Conservation (phyloP, 768 basidiomycete genomes). For the Hericium erinaceus region DNA sequence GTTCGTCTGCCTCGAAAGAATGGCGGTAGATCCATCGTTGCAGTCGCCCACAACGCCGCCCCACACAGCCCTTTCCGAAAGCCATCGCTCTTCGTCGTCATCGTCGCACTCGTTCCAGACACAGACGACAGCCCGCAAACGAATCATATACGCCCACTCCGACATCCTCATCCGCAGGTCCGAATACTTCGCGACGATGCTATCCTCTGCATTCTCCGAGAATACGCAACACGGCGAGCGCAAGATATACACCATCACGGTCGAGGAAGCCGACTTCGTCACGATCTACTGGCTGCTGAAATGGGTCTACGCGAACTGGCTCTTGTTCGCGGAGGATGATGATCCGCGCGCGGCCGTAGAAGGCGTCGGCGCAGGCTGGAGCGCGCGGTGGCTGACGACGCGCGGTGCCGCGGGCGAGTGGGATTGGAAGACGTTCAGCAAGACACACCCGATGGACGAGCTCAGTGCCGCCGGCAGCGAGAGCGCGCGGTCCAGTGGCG, state of each 20-base stretch:
- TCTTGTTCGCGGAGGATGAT: conserved; percentile 59
- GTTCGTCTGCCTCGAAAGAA: conserved; percentile 61
- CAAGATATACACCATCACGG: conserved; percentile 55
- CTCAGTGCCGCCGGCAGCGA: conserved; percentile 43
- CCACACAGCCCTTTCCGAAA: conserved; percentile 22
- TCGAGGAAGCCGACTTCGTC: conserved; percentile 71
- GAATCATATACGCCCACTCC: conserved; percentile 69
- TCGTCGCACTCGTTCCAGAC: conserved; percentile 32
- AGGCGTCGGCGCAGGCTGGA: conserved; percentile 60
- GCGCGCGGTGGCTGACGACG: conserved; percentile 43
- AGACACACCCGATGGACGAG: conserved; percentile 22
- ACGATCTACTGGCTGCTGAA: conserved; percentile 76
- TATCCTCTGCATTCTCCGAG: conserved; percentile 64
- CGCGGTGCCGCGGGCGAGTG: conserved; percentile 39
- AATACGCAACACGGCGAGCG: conserved; percentile 37
- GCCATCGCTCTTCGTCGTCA: conserved; percentile 30
- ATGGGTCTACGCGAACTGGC: conserved; percentile 69
- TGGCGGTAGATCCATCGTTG: conserved; percentile 22
- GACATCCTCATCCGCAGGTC: conserved; percentile 67
- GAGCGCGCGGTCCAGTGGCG: conserved; percentile 23
- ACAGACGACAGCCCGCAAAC: conserved; percentile 53
- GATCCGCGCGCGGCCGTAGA: conserved; percentile 62
- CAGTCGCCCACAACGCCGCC: conserved; percentile 21
- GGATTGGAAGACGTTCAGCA: conserved; percentile 63
- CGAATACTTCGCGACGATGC: conserved; percentile 72